Base-by-base conservation (phyloP, 305 asterid species). In the Fraxinus platypoda region DNA sequence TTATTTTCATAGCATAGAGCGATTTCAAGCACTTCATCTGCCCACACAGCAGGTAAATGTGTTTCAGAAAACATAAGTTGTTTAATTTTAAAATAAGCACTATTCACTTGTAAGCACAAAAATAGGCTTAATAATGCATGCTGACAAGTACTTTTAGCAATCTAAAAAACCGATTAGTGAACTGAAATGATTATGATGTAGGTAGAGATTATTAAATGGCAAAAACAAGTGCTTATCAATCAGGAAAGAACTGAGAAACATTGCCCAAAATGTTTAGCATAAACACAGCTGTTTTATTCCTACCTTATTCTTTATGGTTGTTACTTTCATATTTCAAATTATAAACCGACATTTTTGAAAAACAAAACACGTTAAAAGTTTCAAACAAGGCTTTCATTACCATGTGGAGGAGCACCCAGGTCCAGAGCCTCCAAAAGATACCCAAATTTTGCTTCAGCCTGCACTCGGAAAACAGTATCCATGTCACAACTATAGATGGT, bases 331-430 rank as follows among this genome's bases (percentile, higher is more conserved):
- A 62, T 8, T 23, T 23, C 4, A 21, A 23, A 62, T 62, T 23
- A 62, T 62, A 12, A 11, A 80, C 52, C 28, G 21, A 17, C n/a
- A 12, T 4, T 6, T 31, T 12, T 19, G 52, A 78, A 33, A 31
- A 62, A n/a, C 54, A 3, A 54, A 12, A 26, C 19, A 6, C 3
- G 28, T 30, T 35, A 11, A 11, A 13, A 52, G 25, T 19, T 62
- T 34, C 62, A 83, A 66, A 12, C 8, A 75, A 74, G 26, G 78
- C 46, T 64, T 74, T 17, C 23, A 77, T 38, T 93, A 95, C 99
- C 99, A 77, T 96, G 98, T 33, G 99, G 99, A 85, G 99, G 99
- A 81, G 99, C 99, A 84, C 99, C 98, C 98, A 93, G 89, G 90
- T 94, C 98, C 83, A 96, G 86, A 87, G 99, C 99, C 90, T 94